Conservation (phyloP, 768 basidiomycete genomes). For the Dendrothele bispora region DNA sequence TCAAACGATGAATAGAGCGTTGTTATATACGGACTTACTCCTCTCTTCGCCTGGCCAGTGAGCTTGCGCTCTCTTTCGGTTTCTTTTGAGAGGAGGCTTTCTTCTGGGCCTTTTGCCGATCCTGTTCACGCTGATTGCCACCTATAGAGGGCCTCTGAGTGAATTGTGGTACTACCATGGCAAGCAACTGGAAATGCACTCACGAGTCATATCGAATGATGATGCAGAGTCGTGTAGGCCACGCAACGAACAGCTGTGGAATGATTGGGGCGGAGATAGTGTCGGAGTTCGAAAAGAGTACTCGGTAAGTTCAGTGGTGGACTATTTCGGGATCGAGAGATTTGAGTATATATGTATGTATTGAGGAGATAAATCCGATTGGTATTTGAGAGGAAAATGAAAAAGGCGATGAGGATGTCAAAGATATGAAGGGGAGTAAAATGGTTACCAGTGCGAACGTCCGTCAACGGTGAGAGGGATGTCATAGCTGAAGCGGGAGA, state of each 20-base stretch:
- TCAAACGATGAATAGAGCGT: conserved; percentile 1
- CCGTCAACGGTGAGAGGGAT: background rate
- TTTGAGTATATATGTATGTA: too few species aligned
- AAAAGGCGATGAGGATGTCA: too few species aligned
- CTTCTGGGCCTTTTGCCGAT: conserved; percentile 74
- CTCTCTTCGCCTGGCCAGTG: conserved; percentile 71
- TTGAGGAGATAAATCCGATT: too few species aligned
- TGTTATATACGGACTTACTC: conserved; percentile 48
- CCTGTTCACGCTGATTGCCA: conserved; percentile 80
- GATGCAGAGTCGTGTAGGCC: too few species aligned
- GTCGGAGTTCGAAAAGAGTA: too few species aligned
- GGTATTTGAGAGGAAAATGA: too few species aligned
- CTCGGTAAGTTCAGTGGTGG: too few species aligned
- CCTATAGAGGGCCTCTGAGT: conserved; percentile 50
- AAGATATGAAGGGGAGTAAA: conserved; percentile 1
- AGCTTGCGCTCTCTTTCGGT: conserved; percentile 66
- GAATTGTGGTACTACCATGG: conserved; percentile 8
- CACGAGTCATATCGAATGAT: conserved; percentile 70
- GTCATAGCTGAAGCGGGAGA: background rate
- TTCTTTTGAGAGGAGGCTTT: conserved; percentile 62
- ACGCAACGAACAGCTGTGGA: too few species aligned
- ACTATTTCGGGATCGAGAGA: too few species aligned
- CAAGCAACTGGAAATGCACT: conserved; percentile 25
- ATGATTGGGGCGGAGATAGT: too few species aligned
- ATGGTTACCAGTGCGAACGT: background rate